phyloP scores from a whole-genome alignment of 2,329 filamentous ascomycete species.

The Botrytis pseudocinerea region DNA sequence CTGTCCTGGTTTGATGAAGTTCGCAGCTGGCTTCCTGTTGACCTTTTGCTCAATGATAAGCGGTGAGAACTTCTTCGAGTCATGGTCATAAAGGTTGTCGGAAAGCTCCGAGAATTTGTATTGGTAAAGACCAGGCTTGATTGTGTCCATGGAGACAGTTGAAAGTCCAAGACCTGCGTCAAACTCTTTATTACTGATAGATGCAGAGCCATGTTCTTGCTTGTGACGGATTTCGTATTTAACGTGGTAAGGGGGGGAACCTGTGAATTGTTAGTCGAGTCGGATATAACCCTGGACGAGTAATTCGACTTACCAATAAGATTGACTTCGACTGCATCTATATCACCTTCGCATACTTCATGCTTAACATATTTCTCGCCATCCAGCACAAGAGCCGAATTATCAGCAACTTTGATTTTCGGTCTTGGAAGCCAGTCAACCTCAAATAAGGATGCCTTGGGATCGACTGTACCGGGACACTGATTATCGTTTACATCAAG shows the following conservation, averaged over 20 bases:
- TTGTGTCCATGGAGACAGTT: slow-evolving; percentile 82
- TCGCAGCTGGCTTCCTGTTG: slow-evolving; percentile 77
- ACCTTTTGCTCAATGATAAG: slow-evolving; percentile 79
- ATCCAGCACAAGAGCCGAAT: slow-evolving; percentile 58
- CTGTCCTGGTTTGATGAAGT: slow-evolving; percentile 82
- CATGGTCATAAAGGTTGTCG: slow-evolving; percentile 82
- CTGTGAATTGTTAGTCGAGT: slow-evolving; percentile 45
- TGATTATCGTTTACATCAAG: slow-evolving; percentile 73
- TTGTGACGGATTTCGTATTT: slow-evolving; percentile 79
- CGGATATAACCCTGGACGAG: neutral
- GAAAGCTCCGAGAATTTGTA: slow-evolving; percentile 83
- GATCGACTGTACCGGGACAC: slow-evolving; percentile 80
- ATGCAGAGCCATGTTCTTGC: slow-evolving; percentile 63
- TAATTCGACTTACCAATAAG: slow-evolving; percentile 63
- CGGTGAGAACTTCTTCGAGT: slow-evolving; percentile 63
- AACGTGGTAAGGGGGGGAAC: slow-evolving; percentile 77
- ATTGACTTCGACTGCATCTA: slow-evolving; percentile 81
- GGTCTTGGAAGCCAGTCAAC: slow-evolving; percentile 87
- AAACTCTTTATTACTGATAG: slow-evolving; percentile 68
- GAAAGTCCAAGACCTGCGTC: slow-evolving; percentile 76
- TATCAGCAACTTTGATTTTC: slow-evolving; percentile 64
- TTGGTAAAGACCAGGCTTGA: slow-evolving; percentile 76
- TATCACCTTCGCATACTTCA: slow-evolving; percentile 90
- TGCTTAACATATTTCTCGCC: slow-evolving; percentile 66
- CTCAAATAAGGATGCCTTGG: slow-evolving; percentile 70